Percentiles rank a stretch among this genome's conserved stretches.
phyloP scores from a whole-genome alignment of 2,329 filamentous ascomycete species.

The Aspergillus puulaauensis region DNA sequence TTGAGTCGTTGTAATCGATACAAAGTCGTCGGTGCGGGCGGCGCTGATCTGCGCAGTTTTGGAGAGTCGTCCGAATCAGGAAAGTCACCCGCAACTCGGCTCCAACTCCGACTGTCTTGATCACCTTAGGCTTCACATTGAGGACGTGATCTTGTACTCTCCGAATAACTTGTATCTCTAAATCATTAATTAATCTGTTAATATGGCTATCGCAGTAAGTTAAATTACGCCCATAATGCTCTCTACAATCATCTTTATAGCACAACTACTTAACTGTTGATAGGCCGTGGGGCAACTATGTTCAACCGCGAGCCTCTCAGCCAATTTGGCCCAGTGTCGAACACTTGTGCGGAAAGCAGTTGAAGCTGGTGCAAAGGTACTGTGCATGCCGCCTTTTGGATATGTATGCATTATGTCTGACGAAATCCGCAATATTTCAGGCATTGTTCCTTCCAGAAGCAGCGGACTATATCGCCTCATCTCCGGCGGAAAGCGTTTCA shows the following conservation, averaged over 20 bases:
- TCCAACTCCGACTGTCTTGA: not conserved
- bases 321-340: conserved; percentile 79
- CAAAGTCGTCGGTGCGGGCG: conserved; percentile 13
- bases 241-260: not conserved
- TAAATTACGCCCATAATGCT: not conserved
- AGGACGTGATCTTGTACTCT: not conserved
- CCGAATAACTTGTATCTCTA: not conserved
- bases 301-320: conserved; percentile 72
- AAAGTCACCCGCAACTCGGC: conserved; percentile 22
- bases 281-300: conserved; percentile 89
- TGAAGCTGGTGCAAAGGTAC: conserved; percentile 73
- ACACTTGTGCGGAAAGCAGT: conserved; percentile 71
- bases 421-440: conserved; percentile 36
- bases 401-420: not conserved
- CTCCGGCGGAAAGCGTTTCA: conserved; percentile 65
- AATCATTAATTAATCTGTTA: not conserved
- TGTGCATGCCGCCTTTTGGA: not conserved
- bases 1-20: conserved; percentile 23
- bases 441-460: conserved; percentile 91
- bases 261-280: not conserved
- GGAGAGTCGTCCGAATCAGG: conserved; percentile 20
- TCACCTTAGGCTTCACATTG: not conserved
- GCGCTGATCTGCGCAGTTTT: conserved; percentile 11
- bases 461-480: conserved; percentile 78
- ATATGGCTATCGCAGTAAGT: conserved; percentile 32